Base-by-base conservation (phyloP, 2,329 filamentous ascomycete genomes). In the Blastomyces gilchristii region DNA sequence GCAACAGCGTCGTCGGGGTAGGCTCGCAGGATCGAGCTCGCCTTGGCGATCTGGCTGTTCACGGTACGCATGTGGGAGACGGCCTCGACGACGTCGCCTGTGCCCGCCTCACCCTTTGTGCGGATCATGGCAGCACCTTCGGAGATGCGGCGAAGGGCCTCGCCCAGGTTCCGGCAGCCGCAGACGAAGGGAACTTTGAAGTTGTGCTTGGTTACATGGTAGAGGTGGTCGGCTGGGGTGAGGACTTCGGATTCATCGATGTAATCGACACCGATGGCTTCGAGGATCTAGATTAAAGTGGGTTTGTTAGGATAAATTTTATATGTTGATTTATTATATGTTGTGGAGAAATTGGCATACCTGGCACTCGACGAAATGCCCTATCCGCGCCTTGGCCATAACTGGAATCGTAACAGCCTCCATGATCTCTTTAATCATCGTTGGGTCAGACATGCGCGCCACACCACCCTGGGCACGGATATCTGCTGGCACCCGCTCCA, bases 81-180 rank as follows among this genome's bases (percentile, higher is more conserved):
- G 25, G 94, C 94, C 81, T 97, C 93, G 71, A 97, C 89, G 61
- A 99, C 91, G 75, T 99, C 94, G 66, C 94, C 94, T 0, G 94
- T 97, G 66, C 94, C 94, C 47, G 94, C 94, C 80, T 99, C 94
- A 68, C 94, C 94, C 82, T 97, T 99, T 68, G 94, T 99, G 71
- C 94, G 87, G 79, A 99, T 97, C 93, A 99, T 97, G 72, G 93
- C 93, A 11, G 94, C 94, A 67, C 94, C 94, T 80, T 97, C 94
- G 66, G 86, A 85, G 72, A 99, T 91, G 66, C 94, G 85, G 66
- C 94, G 84, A 63, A 99, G 85, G 18, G 94, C 94, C 81, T 99
- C 94, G 66, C 91, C 91, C 14, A 97, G 82, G 81, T 96, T 92
- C 66, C 93, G 85, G 83, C 94, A 97, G 62, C 94, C 94, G 77